Evolutionary conservation across 1,284 basidiomycete species (phyloP).

Genomic region (Albatrellus sp.): DNA sequence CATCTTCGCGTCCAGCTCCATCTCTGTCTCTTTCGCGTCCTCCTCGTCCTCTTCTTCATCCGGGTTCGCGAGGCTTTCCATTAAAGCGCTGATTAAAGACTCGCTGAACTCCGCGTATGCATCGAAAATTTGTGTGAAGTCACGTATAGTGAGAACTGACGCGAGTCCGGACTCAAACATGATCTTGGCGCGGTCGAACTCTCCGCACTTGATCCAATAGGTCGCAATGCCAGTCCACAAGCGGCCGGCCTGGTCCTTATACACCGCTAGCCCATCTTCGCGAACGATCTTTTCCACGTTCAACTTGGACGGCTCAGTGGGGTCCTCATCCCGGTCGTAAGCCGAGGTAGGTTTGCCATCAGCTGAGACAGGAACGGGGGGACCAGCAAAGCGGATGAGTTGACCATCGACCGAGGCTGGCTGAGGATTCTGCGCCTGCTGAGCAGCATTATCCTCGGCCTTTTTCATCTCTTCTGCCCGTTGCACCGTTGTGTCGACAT

Average conservation of each 20-base stretch:
- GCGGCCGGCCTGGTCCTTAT: slow-evolving; percentile 93
- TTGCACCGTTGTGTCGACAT: slow-evolving; percentile 57
- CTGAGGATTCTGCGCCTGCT: background rate
- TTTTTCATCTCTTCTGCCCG: slow-evolving; percentile 22
- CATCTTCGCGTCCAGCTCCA: slow-evolving; percentile 84
- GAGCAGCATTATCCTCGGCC: slow-evolving; percentile 18
- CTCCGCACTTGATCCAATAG: slow-evolving; percentile 96
- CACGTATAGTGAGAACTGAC: slow-evolving; percentile 84
- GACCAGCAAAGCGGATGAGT: slow-evolving; percentile 67
- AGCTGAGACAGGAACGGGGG: slow-evolving; percentile 41
- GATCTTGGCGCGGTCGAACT: slow-evolving; percentile 80
- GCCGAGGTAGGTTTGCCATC: slow-evolving; percentile 35
- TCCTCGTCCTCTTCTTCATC: slow-evolving; percentile 69
- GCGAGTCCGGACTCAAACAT: slow-evolving; percentile 86
- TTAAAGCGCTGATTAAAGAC: slow-evolving; percentile 81
- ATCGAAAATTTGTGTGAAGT: slow-evolving; percentile 98
- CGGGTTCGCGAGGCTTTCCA: slow-evolving; percentile 67
- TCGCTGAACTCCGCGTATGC: slow-evolving; percentile 26
- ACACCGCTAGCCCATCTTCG: slow-evolving; percentile 77
- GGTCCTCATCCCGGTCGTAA: slow-evolving; percentile 78
- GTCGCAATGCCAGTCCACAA: slow-evolving; percentile 96
- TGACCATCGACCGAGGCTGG: slow-evolving; percentile 44
- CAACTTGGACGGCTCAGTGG: slow-evolving; percentile 58
- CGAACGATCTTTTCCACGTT: slow-evolving; percentile 82
- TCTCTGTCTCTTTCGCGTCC: slow-evolving; percentile 58